Base-by-base conservation (phyloP, 78 protist species). In the Diacronema lutheri region DNA sequence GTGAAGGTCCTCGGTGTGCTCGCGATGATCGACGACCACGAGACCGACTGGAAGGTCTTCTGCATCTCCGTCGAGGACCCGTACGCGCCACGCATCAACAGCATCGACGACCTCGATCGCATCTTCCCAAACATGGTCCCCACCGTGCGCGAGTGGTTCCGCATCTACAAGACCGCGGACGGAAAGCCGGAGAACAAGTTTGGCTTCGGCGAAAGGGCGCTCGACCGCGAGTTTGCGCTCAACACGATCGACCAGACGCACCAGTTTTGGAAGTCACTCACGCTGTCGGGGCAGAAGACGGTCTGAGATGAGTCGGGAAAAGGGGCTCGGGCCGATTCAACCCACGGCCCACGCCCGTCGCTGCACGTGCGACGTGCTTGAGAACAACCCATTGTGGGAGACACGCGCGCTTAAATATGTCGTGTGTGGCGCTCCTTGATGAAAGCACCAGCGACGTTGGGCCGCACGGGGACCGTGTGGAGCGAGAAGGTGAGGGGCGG, bases 181-280 rank as follows among this genome's bases (percentile, higher is more conserved):
- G 98, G 98, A 82, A 96, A 96, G 93, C 97, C 97, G 61, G 90
- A 89, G 84, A 96, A 96, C 91, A 16, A 60, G 66, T 96, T 95
- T 60, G 98, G 95, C 35, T 91, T 91, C 66, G 83, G 92, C 73
- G 86, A 86, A 33, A 78, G 91, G 84, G 74, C 87, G 78, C 55
- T 91, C 89, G 35, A 20, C 57, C 55, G 58, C 21, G 58, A 37
- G 19, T 71, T 38, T 35, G 21, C 79, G 21, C 7, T 71, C 13
- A 26, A 26, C 38, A 56, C 41, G 26, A 71, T 71, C 35, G 76
- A 21, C 4, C 50, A 68, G 76, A 68, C 76, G 55, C 76, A 68
- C 46, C 16, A 68, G 25, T 68, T 68, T 26, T 68, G 76, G 76
- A 4, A 68, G 76, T 0, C 0, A 4, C 76, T 68, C 50, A 68